A percentile compares a stretch with the other conserved stretches of the same genome.
Conservation (phyloP, 345 rosid genomes). For the Populus pruinosa region DNA sequence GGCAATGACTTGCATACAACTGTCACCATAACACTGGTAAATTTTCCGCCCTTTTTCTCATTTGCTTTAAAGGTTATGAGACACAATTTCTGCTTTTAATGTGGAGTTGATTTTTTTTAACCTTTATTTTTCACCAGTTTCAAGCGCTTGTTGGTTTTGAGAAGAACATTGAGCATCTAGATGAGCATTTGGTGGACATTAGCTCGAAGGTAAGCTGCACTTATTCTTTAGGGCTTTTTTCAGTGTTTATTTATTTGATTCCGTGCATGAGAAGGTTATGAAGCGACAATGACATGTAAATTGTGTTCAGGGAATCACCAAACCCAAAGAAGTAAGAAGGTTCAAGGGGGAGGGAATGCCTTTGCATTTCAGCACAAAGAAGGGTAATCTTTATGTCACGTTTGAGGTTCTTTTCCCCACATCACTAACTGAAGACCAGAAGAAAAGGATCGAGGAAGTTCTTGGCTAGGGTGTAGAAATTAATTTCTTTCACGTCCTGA, state of each 20-base stretch:
- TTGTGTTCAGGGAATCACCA: constrained; percentile 70
- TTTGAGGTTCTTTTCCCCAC: constrained; percentile 91
- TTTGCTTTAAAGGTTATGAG: background rate
- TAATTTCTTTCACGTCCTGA: background rate
- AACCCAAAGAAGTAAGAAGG: constrained; percentile 87
- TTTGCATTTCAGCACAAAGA: constrained; percentile 73
- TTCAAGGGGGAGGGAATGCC: constrained; percentile 99
- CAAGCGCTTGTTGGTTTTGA: constrained; percentile 98
- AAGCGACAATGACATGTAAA: background rate
- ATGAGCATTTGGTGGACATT: constrained; percentile 85
- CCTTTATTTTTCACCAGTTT: constrained; percentile 39
- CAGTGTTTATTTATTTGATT: background rate
- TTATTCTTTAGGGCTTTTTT: background rate
- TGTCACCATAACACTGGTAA: constrained; percentile 86
- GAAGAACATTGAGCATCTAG: constrained; percentile 89
- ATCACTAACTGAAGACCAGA: constrained; percentile 76
- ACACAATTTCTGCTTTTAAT: background rate
- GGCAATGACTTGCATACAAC: constrained; percentile 83
- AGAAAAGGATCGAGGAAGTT: constrained; percentile 65
- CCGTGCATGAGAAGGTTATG: background rate
- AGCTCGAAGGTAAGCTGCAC: constrained; percentile 60
- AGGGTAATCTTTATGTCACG: constrained; percentile 78
- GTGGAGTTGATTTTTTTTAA: background rate
- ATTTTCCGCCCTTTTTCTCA: background rate
- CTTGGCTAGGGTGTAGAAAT: constrained; percentile 45